These are phyloP conservation scores for Nowakowskiella sp. DNA, from an alignment of 192 early-diverging fungal species.

Conservation along the genomic window DNA sequence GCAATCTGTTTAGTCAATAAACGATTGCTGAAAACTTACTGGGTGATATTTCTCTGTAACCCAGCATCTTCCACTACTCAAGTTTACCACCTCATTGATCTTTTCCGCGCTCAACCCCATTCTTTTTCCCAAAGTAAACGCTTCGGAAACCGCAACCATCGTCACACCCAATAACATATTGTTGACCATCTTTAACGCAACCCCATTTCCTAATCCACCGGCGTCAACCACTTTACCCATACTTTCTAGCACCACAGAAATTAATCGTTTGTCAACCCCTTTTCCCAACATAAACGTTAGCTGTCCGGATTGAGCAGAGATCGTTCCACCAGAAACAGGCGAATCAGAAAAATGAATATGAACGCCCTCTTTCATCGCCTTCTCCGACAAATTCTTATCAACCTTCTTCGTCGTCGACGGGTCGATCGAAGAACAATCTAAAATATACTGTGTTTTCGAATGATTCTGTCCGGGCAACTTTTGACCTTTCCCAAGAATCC, in stretches of 20 bases:
- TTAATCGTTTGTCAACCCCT: slow-evolving; percentile 15
- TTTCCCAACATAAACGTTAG: slow-evolving; percentile 96
- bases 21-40: too few relatives aligned
- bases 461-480: too few relatives aligned
- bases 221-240: slow-evolving; percentile 91
- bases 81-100: slow-evolving; percentile 80
- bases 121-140: slow-evolving; percentile 82
- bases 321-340: slow-evolving; percentile 87
- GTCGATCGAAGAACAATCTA: slow-evolving; percentile 94
- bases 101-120: slow-evolving; percentile 83
- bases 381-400: slow-evolving; percentile 47
- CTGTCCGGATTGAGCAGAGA: slow-evolving; percentile 79
- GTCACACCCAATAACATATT: slow-evolving; percentile 91
- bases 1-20: too few relatives aligned
- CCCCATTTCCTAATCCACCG: slow-evolving; percentile 74
- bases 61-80: slow-evolving; percentile 87
- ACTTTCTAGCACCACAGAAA: slow-evolving; percentile 26
- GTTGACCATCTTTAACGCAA: slow-evolving; percentile 95
- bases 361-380: slow-evolving; percentile 38
- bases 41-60: slow-evolving; percentile 88
- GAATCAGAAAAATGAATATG: slow-evolving; percentile 62
- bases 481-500: too few relatives aligned
- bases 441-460: slow-evolving; percentile 47
- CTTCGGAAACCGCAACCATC: slow-evolving; percentile 88
- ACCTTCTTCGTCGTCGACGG: slow-evolving; percentile 67